Evolutionary conservation across 805 yeast genomes (phyloP).

Genomic region (Lipomyces yamadae): DNA sequence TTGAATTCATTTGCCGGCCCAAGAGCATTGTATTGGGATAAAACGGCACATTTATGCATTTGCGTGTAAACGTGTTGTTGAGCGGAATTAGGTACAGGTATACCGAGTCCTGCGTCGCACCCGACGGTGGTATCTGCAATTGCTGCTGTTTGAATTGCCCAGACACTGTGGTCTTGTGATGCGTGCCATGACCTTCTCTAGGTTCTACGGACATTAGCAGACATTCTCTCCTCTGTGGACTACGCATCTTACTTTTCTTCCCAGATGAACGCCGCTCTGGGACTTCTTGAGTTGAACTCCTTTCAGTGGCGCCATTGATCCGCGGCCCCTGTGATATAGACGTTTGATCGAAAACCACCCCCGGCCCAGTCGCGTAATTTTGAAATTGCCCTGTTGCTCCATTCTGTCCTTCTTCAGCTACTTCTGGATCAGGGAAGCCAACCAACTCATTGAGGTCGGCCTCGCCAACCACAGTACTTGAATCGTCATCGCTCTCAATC

Average conservation of each 20-base stretch:
- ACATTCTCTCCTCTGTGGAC: too few relatives aligned
- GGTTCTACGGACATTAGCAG: slow-evolving; percentile 19
- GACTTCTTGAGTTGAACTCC: not conserved
- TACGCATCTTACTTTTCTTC: slow-evolving; percentile 22
- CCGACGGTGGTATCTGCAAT: not conserved
- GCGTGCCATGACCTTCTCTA: slow-evolving; percentile 27
- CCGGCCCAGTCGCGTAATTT: not conserved
- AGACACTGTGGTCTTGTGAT: slow-evolving; percentile 15
- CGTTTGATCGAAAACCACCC: not conserved
- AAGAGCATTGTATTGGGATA: slow-evolving; percentile 81
- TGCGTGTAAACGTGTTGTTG: slow-evolving; percentile 81
- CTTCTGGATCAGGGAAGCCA: not conserved
- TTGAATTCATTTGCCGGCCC: slow-evolving; percentile 78
- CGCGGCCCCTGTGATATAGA: not conserved
- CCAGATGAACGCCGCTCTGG: slow-evolving; percentile 13
- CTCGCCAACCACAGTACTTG: slow-evolving; percentile 12
- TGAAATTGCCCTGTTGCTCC: not conserved
- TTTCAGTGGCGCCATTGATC: not conserved
- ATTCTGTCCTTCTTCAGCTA: not conserved
- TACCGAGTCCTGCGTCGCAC: slow-evolving; percentile 25
- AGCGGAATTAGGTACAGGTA: slow-evolving; percentile 59
- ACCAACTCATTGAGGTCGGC: not conserved
- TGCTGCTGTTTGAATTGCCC: slow-evolving; percentile 10
- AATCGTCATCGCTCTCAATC: slow-evolving; percentile 1
- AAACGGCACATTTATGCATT: slow-evolving; percentile 77